Base-by-base conservation (phyloP, 73 alveolate species). In the Paramecium sexaurelia region DNA sequence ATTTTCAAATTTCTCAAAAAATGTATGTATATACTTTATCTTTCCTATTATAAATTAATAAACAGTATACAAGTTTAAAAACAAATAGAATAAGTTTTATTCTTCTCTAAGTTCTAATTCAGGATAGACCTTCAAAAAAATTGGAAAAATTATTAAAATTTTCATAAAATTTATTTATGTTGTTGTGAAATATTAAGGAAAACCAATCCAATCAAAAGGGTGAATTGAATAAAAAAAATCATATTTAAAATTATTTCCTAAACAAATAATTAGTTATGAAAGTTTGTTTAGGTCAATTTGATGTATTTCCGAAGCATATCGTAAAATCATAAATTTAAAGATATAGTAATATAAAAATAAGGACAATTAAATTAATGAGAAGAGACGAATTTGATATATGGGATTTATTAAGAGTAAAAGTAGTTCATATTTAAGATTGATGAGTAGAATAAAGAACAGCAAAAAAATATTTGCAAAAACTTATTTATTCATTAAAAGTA, bases 401-500 rank as follows among this genome's bases (percentile, higher is more conserved):
- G 94, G 7, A 39, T 41, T 7, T 88, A 88, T 68, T 78, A 88
- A 45, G 94, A 19, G 69, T 32, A 22, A 90, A 90, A 22, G 94
- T 88, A 5, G 91, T 69, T 15, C 94, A 88, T 40, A 71, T 43
- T 32, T n/a, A 61, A 69, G 94, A 88, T 22, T 88, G 55, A 88
- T 88, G 20, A 15, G 8, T 32, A 45, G 94, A 84, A 68, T 88
- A 97, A 86, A 96, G 94, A 91, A 88, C 41, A 5, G 99, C 98
- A 36, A 98, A 3, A 91, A 95, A 89, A 83, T 98, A 36, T 99
- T 99, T 11, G 93, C 98, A 10, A 15, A 87, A 27, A 96, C 99
- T 78, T 85, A 96, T n/a, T 86, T 43, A 89, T 87, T 7, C 99
- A 96, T 6, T 84, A 94, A 40, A 93, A 97, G 37, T 93, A 93